phyloP scores from a whole-genome alignment of 495 filamentous ascomycete genomes.

The Xylaria sp. region DNA sequence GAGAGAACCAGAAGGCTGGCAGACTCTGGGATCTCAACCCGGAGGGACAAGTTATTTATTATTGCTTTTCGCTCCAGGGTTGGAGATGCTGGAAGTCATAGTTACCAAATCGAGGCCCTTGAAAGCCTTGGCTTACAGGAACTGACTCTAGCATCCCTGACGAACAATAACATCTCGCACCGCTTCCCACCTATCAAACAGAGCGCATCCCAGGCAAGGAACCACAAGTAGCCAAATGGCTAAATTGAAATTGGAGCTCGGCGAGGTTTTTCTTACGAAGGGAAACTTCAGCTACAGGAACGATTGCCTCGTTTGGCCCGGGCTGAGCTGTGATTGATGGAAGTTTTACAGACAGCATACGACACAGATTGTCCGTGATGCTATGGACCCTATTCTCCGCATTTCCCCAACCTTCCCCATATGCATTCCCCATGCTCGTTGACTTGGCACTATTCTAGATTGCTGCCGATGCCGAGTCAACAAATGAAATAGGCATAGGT shows the following conservation, averaged over 20 bases:
- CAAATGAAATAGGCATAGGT: background rate
- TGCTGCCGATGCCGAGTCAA: background rate
- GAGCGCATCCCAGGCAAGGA: background rate
- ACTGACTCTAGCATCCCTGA: background rate
- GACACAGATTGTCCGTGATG: constrained; percentile 16
- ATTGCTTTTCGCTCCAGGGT: background rate
- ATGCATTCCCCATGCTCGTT: background rate
- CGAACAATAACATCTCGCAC: background rate
- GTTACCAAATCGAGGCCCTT: background rate
- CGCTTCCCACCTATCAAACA: constrained; percentile 21
- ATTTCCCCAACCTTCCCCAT: constrained; percentile 23
- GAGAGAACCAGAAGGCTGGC: background rate
- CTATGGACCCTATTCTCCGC: constrained; percentile 5
- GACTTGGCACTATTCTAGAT: background rate
- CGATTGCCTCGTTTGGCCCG: background rate
- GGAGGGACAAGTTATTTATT: background rate
- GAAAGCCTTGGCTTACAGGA: background rate
- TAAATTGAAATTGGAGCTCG: constrained; percentile 17
- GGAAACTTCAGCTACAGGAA: background rate
- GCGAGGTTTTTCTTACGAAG: background rate
- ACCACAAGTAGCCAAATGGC: background rate
- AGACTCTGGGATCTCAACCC: background rate
- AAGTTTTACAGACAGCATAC: constrained; percentile 17
- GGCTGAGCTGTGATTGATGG: constrained; percentile 21
- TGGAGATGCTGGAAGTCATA: background rate